These are phyloP conservation scores for Backusella luteola DNA, from an alignment of 192 early-diverging fungal genomes.

Conservation along the genomic window DNA sequence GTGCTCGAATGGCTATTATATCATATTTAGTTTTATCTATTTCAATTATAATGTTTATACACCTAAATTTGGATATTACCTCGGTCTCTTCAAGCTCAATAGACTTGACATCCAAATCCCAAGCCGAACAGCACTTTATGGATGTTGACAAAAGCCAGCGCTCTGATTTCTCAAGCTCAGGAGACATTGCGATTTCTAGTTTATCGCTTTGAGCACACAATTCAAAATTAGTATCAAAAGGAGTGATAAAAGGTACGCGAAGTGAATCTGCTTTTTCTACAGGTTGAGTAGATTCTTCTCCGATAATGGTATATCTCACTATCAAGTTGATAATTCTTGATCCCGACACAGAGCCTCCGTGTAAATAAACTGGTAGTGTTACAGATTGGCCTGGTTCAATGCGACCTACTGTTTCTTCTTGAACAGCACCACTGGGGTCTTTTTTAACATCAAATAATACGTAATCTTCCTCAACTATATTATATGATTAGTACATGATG, in stretches of 20 bases:
- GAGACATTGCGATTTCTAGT: conserved; percentile 22
- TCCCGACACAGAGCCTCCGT: conserved; percentile 21
- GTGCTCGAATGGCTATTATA: neutral
- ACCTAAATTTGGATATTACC: neutral
- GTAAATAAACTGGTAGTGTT: conserved; percentile 31
- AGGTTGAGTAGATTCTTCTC: conserved; percentile 34
- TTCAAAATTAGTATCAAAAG: conserved; percentile 54
- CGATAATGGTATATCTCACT: conserved; percentile 41
- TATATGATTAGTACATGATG: neutral
- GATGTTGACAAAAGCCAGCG: conserved; percentile 33
- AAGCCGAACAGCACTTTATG: conserved; percentile 39
- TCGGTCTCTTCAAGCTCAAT: conserved; percentile 39
- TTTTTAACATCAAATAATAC: conserved; percentile 11
- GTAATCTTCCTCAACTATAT: conserved; percentile 22
- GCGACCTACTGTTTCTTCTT: conserved; percentile 38
- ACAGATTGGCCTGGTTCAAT: conserved; percentile 37
- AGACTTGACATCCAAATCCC: conserved; percentile 50
- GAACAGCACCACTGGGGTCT: conserved; percentile 24
- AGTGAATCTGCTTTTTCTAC: conserved; percentile 58
- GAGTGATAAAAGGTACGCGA: conserved; percentile 50
- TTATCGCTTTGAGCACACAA: conserved; percentile 31
- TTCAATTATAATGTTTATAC: neutral
- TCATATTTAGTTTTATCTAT: neutral
- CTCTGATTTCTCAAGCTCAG: conserved; percentile 30
- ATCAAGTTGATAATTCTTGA: conserved; percentile 31